phyloP scores from a whole-genome alignment of 169 alveolate genomes.

The Plasmodium falciparum region DNA sequence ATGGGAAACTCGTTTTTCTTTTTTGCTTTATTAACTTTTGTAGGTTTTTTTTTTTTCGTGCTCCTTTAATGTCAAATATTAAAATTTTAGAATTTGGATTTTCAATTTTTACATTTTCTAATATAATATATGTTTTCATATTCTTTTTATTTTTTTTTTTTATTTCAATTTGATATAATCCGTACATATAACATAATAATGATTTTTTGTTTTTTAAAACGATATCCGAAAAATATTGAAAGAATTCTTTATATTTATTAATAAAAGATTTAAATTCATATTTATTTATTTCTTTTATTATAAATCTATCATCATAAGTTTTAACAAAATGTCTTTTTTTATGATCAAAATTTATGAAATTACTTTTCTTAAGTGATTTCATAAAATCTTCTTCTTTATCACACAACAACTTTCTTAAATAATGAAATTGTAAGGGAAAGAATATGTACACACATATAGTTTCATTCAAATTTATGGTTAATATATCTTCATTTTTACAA shows the following conservation, averaged over 20 bases:
- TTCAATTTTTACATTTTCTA: conserved; percentile 68
- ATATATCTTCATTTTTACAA: conserved; percentile 41
- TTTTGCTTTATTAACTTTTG: conserved; percentile 63
- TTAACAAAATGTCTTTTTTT: conserved; percentile 59
- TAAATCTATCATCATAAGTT: conserved; percentile 62
- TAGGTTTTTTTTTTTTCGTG: conserved; percentile 70
- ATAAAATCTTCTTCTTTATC: conserved; percentile 46
- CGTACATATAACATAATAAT: conserved; percentile 41
- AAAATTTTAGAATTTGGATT: conserved; percentile 43
- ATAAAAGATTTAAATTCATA: conserved; percentile 68
- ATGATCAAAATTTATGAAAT: conserved; percentile 64
- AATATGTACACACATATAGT: conserved; percentile 33
- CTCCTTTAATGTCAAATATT: conserved; percentile 76
- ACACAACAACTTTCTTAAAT: conserved; percentile 41
- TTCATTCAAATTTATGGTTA: conserved; percentile 18
- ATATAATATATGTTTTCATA: conserved; percentile 46
- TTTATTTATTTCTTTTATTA: conserved; percentile 68
- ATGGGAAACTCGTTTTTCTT: conserved; percentile 4
- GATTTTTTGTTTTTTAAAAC: conserved; percentile 52
- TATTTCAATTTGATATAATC: conserved; percentile 58
- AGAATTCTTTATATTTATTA: conserved; percentile 65
- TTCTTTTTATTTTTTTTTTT: conserved; percentile 45
- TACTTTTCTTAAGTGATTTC: conserved; percentile 61
- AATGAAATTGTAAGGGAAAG: conserved; percentile 71
- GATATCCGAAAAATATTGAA: conserved; percentile 61